Evolutionary conservation across 495 filamentous ascomycete genomes (phyloP), one percentile per base, ranked within the genome.

Genomic region (Sporormia fimetaria): DNA sequence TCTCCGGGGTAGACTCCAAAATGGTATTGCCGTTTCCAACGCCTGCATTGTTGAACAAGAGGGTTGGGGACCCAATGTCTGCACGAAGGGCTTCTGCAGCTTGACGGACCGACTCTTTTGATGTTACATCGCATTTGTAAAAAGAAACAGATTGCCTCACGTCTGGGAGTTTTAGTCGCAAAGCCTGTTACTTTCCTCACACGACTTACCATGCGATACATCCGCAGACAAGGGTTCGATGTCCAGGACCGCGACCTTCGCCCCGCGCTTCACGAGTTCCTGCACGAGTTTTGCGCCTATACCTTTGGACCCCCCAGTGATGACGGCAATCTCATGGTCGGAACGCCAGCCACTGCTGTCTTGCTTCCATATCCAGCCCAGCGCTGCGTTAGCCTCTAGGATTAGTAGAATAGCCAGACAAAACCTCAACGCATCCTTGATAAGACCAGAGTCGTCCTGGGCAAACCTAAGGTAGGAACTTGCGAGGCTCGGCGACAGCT

Each of bases 21-120:
- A 78, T 69, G 3, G 60, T 56, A 11, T 59, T 57, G 11, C 65
- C 59, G 22, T 61, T 56, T 21, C 61, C 65, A 20, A 78, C 62
- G 11, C 51, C 51, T 9, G 75, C 75, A 40, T 80, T 80, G 63
- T 78, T 78, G 49, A 78, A 56, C 29, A 78, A 58, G 9, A 80
- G 67, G 0, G 66, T 68, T 8, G 72, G 67, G 27, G 67, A 56
- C 42, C 74, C 66, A 22, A 67, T 61, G 3, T 63, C 54, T 4
- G 49, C 51, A 29, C 68, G 66, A 42, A 79, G 67, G 1, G 58
- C 52, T 25, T 61, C 57, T 4, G 63, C 73, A 3, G 66, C 58
- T 15, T 59, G 35, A 12, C 58, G 56, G 32, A 79, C 64, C 33
- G 52, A 61, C 15, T 54, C 54, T 0, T 63, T 62, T 16, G 63